Conservation (phyloP, 2,329 filamentous ascomycete species). For the Dryadomyces quercus-mongolicae region DNA sequence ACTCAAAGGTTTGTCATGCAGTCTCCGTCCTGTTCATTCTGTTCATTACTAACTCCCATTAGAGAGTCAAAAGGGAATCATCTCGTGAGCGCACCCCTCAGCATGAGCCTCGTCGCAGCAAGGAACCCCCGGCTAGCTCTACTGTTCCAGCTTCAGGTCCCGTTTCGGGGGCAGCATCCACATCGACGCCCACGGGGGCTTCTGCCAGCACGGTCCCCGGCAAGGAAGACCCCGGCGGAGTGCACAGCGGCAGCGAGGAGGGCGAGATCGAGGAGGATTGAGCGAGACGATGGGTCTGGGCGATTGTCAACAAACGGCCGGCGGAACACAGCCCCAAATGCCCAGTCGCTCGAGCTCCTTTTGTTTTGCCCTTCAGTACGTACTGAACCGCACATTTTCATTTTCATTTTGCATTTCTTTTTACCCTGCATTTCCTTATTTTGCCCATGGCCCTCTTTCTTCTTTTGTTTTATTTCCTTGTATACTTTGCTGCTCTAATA, state of each 20-base stretch:
- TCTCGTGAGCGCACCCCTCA: constrained; percentile 46
- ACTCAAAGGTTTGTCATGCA: constrained; percentile 45
- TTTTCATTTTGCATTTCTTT: neutral
- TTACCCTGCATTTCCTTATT: neutral
- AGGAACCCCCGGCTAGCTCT: neutral
- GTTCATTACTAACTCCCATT: constrained; percentile 17
- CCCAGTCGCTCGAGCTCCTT: neutral
- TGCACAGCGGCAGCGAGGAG: constrained; percentile 87
- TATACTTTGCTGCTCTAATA: neutral
- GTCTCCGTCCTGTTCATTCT: neutral
- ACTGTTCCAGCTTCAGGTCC: neutral
- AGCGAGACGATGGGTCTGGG: neutral
- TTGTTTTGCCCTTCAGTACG: constrained; percentile 18
- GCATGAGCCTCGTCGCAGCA: constrained; percentile 40
- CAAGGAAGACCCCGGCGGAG: constrained; percentile 20
- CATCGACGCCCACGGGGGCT: constrained; percentile 23
- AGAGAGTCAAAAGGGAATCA: constrained; percentile 46
- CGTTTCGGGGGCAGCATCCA: neutral
- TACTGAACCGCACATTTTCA: constrained; percentile 14
- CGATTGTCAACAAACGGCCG: too few relatives aligned
- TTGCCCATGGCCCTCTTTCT: neutral
- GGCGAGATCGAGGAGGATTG: constrained; percentile 88
- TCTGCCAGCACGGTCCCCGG: neutral
- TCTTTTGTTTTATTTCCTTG: neutral
- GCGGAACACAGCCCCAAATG: too few relatives aligned